Evolutionary conservation across 2,329 filamentous ascomycete species (phyloP).

Genomic region (Pseudogymnoascus sp.): DNA sequence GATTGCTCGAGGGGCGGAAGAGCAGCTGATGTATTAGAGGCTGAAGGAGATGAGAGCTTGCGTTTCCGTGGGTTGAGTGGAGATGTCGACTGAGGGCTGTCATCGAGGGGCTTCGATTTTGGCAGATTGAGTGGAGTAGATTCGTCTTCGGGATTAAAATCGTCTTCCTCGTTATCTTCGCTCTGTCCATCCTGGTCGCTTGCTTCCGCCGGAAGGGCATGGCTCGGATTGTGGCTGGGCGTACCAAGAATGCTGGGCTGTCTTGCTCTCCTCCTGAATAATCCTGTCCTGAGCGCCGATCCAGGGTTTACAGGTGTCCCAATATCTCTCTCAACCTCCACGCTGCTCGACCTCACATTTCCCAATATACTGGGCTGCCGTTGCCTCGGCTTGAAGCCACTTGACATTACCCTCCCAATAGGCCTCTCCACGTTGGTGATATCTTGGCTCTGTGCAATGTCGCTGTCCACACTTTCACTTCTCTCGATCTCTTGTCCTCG

Average conservation of each 20-base stretch:
- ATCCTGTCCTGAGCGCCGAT: conserved; percentile 44
- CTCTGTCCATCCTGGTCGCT: conserved; percentile 32
- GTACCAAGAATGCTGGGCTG: conserved; percentile 55
- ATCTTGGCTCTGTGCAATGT: conserved; percentile 9
- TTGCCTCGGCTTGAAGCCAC: conserved; percentile 26
- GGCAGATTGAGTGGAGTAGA: conserved; percentile 56
- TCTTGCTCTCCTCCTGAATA: conserved; percentile 49
- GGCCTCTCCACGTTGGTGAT: conserved; percentile 8
- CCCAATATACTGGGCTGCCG: conserved; percentile 31
- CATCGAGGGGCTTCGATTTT: conserved; percentile 31
- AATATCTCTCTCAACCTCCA: conserved; percentile 13
- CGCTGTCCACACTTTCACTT: conserved; percentile 7
- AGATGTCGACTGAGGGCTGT: conserved; percentile 27
- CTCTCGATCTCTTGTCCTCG: conserved; percentile 24
- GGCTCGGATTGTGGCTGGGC: neutral
- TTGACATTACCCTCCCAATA: neutral
- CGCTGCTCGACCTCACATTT: conserved; percentile 21
- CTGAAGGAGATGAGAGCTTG: conserved; percentile 34
- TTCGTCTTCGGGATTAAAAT: conserved; percentile 58
- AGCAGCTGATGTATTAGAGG: conserved; percentile 22
- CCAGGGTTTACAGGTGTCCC: conserved; percentile 24
- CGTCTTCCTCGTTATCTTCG: conserved; percentile 38
- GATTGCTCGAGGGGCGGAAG: conserved; percentile 11
- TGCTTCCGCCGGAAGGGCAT: conserved; percentile 22
- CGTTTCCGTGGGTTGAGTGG: conserved; percentile 43